phyloP scores from a whole-genome alignment of 208 protist genomes.

The Wallacemonas sp. region DNA sequence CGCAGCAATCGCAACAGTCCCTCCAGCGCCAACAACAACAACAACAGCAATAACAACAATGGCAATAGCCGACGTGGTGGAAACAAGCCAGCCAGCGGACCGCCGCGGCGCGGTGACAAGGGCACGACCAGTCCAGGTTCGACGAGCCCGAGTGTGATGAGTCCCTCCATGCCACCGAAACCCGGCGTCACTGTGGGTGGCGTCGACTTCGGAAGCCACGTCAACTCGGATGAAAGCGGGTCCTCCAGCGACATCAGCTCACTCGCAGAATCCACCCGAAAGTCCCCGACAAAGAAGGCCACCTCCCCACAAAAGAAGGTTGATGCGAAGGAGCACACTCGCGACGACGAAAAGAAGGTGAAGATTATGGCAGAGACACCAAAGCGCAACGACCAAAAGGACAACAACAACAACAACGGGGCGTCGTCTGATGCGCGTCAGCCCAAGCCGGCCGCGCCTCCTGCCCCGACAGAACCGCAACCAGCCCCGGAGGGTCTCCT shows the following conservation, averaged over 20 bases:
- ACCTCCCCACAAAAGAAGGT: neutral
- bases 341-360: neutral
- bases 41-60: neutral
- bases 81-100: neutral
- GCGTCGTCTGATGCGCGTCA: too few species aligned
- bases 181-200: neutral
- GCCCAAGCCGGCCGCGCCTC: too few species aligned
- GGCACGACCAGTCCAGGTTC: neutral
- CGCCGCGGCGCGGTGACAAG: neutral
- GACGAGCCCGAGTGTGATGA: neutral
- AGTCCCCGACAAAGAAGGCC: neutral
- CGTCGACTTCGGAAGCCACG: neutral
- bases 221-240: conserved; percentile 2
- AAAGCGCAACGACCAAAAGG: neutral
- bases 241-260: neutral
- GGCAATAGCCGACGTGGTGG: neutral
- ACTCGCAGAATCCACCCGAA: neutral
- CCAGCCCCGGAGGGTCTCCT: neutral
- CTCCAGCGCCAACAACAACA: conserved; percentile 8
- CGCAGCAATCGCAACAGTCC: conserved; percentile 9
- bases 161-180: neutral
- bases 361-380: neutral
- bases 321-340: neutral
- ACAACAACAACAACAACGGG: neutral
- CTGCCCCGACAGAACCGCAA: too few species aligned